A percentile compares a stretch with the other conserved stretches of the same genome.
Evolutionary conservation across 1,139 yeast species (phyloP).

Genomic region (Taiozyma onychis): DNA sequence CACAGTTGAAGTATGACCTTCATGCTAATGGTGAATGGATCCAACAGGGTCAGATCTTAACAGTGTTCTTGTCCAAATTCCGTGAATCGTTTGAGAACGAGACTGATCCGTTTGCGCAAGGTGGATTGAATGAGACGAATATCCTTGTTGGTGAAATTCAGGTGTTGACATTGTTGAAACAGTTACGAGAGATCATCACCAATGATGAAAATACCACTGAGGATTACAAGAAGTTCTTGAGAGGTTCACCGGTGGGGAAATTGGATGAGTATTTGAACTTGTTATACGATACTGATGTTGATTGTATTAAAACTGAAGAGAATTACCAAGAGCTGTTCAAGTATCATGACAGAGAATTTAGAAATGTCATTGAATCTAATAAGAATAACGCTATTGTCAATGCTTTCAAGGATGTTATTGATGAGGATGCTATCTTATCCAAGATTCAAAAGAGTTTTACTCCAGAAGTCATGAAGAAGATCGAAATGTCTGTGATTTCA

Average conservation of each 20-base stretch:
- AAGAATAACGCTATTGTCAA: constrained; percentile 18
- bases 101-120: constrained; percentile 15
- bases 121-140: constrained; percentile 22
- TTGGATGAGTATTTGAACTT: constrained; percentile 25
- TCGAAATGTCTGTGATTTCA: constrained; percentile 48
- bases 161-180: constrained; percentile 20
- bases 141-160: constrained; percentile 21
- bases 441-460: constrained; percentile 22
- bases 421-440: constrained; percentile 14
- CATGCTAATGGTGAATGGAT: constrained; percentile 16
- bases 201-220: not conserved
- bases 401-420: constrained; percentile 11
- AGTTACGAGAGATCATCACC: constrained; percentile 16
- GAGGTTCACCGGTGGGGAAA: constrained; percentile 18
- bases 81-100: constrained; percentile 9
- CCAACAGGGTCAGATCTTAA: constrained; percentile 20
- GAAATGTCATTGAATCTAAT: constrained; percentile 13
- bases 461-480: constrained; percentile 22
- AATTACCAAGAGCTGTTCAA: constrained; percentile 14
- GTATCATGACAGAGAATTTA: constrained; percentile 18
- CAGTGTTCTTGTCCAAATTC: constrained; percentile 18
- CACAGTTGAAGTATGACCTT: constrained; percentile 14
- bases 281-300: constrained; percentile 18
- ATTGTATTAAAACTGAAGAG: constrained; percentile 25
- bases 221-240: constrained; percentile 7